Conservation (phyloP, 2,329 filamentous ascomycete genomes). For the Colletotrichum orbiculare region DNA sequence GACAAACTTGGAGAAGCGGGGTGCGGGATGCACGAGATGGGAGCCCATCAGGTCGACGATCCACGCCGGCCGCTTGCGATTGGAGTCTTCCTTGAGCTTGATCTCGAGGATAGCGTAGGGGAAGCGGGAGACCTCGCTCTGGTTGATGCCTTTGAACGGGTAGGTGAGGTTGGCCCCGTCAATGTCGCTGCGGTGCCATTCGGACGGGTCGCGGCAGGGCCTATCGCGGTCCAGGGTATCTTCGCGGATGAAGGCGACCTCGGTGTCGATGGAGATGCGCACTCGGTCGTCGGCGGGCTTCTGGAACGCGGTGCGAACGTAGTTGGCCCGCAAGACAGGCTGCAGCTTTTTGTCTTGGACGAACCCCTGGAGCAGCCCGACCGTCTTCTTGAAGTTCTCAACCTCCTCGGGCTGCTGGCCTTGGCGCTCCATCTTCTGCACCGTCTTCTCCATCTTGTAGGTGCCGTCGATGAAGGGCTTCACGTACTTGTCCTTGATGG, state of each 20-base stretch:
- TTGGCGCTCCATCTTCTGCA: constrained; percentile 86
- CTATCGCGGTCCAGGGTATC: constrained; percentile 81
- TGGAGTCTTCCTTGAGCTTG: constrained; percentile 78
- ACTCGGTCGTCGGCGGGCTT: constrained; percentile 92
- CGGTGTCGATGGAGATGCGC: constrained; percentile 91
- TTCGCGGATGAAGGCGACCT: constrained; percentile 86
- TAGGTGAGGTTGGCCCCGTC: constrained; percentile 85
- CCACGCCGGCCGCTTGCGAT: constrained; percentile 82
- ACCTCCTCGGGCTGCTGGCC: constrained; percentile 75
- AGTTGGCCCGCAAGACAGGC: constrained; percentile 90
- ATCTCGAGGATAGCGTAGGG: constrained; percentile 93
- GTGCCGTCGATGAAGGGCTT: constrained; percentile 86
- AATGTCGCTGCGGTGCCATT: constrained; percentile 94
- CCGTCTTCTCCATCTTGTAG: constrained; percentile 91
- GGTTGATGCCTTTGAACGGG: constrained; percentile 87
- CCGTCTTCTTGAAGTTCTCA: constrained; percentile 75
- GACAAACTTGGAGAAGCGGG: constrained; percentile 96
- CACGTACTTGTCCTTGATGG: constrained; percentile 94
- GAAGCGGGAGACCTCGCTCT: constrained; percentile 91
- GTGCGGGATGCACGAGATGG: constrained; percentile 89
- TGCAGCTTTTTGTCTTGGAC: constrained; percentile 81
- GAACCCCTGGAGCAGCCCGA: constrained; percentile 82
- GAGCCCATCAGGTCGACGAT: constrained; percentile 91
- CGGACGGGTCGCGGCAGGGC: constrained; percentile 87
- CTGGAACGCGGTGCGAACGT: constrained; percentile 94